A percentile compares a stretch with the other conserved stretches of the same genome.
Evolutionary conservation across 306 rosid genomes (phyloP).

Genomic region (Inga oerstediana): DNA sequence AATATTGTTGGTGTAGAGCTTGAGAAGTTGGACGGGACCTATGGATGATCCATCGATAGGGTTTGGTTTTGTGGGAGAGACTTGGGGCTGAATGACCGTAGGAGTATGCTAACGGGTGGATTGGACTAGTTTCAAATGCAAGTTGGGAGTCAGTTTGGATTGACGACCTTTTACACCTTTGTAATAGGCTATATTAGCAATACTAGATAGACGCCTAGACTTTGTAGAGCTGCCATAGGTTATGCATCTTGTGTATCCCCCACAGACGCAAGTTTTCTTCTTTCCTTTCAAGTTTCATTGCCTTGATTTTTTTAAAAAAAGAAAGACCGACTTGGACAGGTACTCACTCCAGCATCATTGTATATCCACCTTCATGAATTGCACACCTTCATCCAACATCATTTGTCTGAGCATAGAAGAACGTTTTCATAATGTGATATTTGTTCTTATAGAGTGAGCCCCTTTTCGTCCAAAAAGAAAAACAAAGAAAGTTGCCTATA

Average conservation of each 20-base stretch:
- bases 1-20: constrained; percentile 22
- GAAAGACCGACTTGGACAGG: neutral
- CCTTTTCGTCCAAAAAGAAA: neutral
- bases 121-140: constrained; percentile 36
- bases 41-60: constrained; percentile 35
- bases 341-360: constrained; percentile 18
- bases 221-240: constrained; percentile 43
- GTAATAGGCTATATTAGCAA: constrained; percentile 31
- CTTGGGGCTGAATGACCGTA: constrained; percentile 13
- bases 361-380: constrained; percentile 21
- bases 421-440: neutral
- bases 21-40: neutral
- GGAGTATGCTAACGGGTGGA: constrained; percentile 44
- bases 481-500: neutral
- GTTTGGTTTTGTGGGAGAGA: constrained; percentile 28
- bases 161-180: constrained; percentile 35
- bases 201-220: constrained; percentile 31
- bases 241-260: constrained; percentile 46
- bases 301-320: neutral
- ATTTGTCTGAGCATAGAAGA: constrained; percentile 15
- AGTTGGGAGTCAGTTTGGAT: constrained; percentile 37
- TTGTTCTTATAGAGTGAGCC: neutral
- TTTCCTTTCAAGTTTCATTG: constrained; percentile 32
- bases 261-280: constrained; percentile 32
- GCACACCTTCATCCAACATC: neutral